phyloP scores from a whole-genome alignment of 129 eudicot species.

The Arctium lappa region DNA sequence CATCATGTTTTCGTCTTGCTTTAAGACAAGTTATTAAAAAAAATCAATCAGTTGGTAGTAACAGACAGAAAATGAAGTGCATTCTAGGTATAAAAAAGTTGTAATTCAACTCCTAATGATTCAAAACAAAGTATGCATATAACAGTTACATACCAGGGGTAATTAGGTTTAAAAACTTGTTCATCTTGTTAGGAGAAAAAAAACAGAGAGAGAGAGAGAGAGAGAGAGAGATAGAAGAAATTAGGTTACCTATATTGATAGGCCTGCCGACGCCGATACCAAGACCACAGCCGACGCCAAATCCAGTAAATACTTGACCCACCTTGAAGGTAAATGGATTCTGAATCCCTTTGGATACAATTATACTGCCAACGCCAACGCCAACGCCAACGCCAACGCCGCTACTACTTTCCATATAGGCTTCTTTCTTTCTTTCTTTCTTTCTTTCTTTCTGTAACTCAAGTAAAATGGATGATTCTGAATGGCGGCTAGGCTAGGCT shows the following conservation, averaged over 20 bases:
- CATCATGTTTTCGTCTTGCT: too few relatives aligned
- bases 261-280: constrained; percentile 86
- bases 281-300: constrained; percentile 97
- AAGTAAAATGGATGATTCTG: too few relatives aligned
- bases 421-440: too few relatives aligned
- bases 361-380: neutral
- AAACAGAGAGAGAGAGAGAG: neutral
- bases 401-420: constrained; percentile 11
- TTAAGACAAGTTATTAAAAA: too few relatives aligned
- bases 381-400: neutral
- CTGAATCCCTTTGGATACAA: constrained; percentile 32
- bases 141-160: constrained; percentile 26
- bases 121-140: neutral
- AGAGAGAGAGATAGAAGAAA: neutral
- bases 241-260: constrained; percentile 45
- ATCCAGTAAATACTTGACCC: constrained; percentile 84
- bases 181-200: constrained; percentile 19
- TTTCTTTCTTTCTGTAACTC: too few relatives aligned
- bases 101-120: neutral
- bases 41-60: too few relatives aligned
- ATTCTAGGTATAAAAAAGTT: neutral
- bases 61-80: neutral
- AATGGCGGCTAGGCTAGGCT: too few relatives aligned
- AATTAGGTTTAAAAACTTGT: constrained; percentile 31
- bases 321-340: constrained; percentile 84